Base-by-base conservation (phyloP, 441 rosid genomes). In the Mallotus repandus region DNA sequence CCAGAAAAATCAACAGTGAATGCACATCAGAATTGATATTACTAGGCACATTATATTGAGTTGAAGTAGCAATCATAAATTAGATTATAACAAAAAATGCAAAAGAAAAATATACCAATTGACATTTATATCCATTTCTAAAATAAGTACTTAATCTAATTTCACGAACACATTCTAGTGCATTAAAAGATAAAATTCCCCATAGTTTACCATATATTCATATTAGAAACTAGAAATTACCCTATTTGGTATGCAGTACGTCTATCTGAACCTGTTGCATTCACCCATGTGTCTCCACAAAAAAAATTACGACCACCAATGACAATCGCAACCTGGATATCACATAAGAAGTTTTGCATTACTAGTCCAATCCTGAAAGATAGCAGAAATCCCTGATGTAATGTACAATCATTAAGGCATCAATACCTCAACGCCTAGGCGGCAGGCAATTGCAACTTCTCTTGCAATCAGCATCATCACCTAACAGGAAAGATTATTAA, bases 301-400 rank as follows among this genome's bases (percentile, higher is more conserved):
- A 94, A 94, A 72, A 94, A 86, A 79, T 94, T 94, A 62, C 98
- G 89, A 77, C 96, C 89, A 79, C 98, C 98, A 82, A 94, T 86
- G 71, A 91, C 94, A 74, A 93, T 87, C 4, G 97, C 94, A 63
- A 91, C 89, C 98, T 92, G 79, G 15, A 61, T 55, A 55, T 45
- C 46, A 75, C 21, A 49, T 7, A 4, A n/a, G 38, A 25, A 54
- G 11, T 43, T 38, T 25, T 54, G 58, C 15, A 46, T 43, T 63
- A 54, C 53, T n/a, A 50, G 50, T 43, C 50, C 64, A 41, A 43
- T 41, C 19, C 35, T 41, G 25, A 29, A 43, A 64, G 55, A 41
- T 8, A 54, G 29, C 25, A 64, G 18, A 55, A 45, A 53, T 5
- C 9, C 54, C 50, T 12, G 9, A 48, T 9, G 35, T 22, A 38